phyloP scores from a whole-genome alignment of 805 yeast genomes.

The Candida silvatica region DNA sequence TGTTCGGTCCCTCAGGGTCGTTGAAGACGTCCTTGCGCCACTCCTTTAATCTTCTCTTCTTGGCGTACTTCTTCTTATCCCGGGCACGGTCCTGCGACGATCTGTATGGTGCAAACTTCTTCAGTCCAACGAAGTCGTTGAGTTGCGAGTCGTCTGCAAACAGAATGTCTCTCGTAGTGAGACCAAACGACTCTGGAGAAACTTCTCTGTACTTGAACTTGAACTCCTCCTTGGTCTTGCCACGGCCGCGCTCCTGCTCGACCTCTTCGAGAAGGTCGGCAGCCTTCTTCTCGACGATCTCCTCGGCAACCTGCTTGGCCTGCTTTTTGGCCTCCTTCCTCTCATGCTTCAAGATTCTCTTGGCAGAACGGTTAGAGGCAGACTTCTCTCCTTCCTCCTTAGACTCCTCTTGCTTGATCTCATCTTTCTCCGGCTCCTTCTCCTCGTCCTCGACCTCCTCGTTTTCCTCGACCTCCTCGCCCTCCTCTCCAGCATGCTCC shows the following conservation, averaged over 20 bases:
- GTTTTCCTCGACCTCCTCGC: slow-evolving; percentile 11
- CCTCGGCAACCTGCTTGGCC: slow-evolving; percentile 61
- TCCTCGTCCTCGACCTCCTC: slow-evolving; percentile 31
- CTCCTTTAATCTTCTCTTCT: slow-evolving; percentile 72
- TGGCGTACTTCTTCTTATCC: slow-evolving; percentile 79
- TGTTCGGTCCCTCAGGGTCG: slow-evolving; percentile 33
- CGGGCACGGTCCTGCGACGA: slow-evolving; percentile 60
- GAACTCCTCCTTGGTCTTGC: slow-evolving; percentile 36
- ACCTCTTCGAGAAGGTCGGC: slow-evolving; percentile 60
- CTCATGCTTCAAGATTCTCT: slow-evolving; percentile 44
- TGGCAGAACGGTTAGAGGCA: slow-evolving; percentile 12
- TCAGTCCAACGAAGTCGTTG: slow-evolving; percentile 79
- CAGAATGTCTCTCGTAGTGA: slow-evolving; percentile 77
- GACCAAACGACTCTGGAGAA: slow-evolving; percentile 88
- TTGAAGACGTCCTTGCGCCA: slow-evolving; percentile 86
- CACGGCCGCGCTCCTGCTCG: slow-evolving; percentile 56
- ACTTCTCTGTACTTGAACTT: slow-evolving; percentile 87
- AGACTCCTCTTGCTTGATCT: slow-evolving; percentile 22
- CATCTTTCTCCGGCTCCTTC: slow-evolving; percentile 26
- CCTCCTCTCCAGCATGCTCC: slow-evolving; percentile 42
- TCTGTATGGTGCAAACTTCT: slow-evolving; percentile 91
- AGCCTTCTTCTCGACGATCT: slow-evolving; percentile 69
- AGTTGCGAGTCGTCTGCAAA: slow-evolving; percentile 82
- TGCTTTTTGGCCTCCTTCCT: slow-evolving; percentile 49
- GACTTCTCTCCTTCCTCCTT: slow-evolving; percentile 18